Base-by-base conservation (phyloP, 192 early-diverging fungal genomes). In the Backusella luteola region DNA sequence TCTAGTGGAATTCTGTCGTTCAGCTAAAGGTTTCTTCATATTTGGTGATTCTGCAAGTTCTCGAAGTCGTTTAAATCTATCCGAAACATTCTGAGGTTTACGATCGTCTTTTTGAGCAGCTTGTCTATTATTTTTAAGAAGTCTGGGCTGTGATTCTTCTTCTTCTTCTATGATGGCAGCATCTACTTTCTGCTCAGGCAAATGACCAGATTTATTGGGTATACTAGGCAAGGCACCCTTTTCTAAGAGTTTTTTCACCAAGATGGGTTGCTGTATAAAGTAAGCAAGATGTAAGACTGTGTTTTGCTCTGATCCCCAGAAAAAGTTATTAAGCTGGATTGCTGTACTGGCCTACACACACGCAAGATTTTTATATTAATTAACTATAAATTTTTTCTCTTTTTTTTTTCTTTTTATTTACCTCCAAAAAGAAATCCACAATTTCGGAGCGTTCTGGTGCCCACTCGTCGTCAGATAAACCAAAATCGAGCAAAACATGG, bases 231-330 rank as follows among this genome's bases (percentile, higher is more conserved):
- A 36, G 1, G 73, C 78, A 12, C 78, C 78, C 35, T 71, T 32
- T 15, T 59, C 52, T 1, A 75, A 53, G 34, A 79, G 59, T 6
- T 39, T n/a, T 66, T 66, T 29, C 1, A 77, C 67, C 7, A 77
- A 23, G 17, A 59, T 14, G 15, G 23, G 21, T 36, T 77, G 69
- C 26, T 68, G 38, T 21, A 77, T 56, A 63, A 71, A 77, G 14
- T 53, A 69, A 41, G 76, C 76, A 34, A 77, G 52, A 63, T 77
- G 76, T n/a, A 77, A 23, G 12, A 23, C 44, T 14, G 76, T 77
- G 49, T 77, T 77, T 26, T 77, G 17, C 23, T 44, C 70, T 23
- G 69, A 32, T n/a, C 76, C 76, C 76, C 76, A 77, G 29, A 38
- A 66, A 67, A 19, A 73, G 1, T 70, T 63, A 66, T 77, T 77